Percentiles rank a stretch among this genome's conserved stretches.
Evolutionary conservation across 2,329 filamentous ascomycete genomes (phyloP).

Genomic region (Rutstroemia sp.): DNA sequence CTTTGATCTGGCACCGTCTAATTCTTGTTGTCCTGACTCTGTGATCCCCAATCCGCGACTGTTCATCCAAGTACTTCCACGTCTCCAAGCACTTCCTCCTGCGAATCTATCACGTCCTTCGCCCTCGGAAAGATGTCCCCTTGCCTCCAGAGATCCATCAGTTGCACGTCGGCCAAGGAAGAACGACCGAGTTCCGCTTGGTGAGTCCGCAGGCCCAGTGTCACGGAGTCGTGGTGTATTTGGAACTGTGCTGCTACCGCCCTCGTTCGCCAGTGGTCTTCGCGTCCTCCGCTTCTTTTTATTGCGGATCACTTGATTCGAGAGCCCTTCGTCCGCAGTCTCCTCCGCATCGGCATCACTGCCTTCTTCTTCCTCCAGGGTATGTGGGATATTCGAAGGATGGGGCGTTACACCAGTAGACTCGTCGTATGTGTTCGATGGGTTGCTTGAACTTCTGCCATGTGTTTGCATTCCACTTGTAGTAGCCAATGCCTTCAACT

Average conservation of each 20-base stretch:
- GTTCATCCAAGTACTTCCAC: constrained; percentile 39
- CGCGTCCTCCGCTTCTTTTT: constrained; percentile 60
- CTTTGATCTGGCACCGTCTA: constrained; percentile 44
- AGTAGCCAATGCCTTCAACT: constrained; percentile 65
- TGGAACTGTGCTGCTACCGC: constrained; percentile 51
- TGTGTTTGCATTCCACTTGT: constrained; percentile 37
- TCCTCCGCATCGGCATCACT: constrained; percentile 83
- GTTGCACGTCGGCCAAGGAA: constrained; percentile 58
- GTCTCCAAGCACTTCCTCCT: constrained; percentile 48
- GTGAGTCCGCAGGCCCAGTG: constrained; percentile 22
- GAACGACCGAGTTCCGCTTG: constrained; percentile 20
- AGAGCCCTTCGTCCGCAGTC: constrained; percentile 67
- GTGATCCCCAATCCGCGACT: constrained; percentile 46
- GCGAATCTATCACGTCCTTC: constrained; percentile 60
- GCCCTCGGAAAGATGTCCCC: constrained; percentile 66
- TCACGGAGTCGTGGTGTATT: constrained; percentile 47
- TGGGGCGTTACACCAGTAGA: constrained; percentile 34
- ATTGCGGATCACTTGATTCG: constrained; percentile 39
- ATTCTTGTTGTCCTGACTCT: constrained; percentile 42
- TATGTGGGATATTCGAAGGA: constrained; percentile 45
- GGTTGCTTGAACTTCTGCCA: constrained; percentile 35
- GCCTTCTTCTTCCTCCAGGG: constrained; percentile 44
- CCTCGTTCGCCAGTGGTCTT: constrained; percentile 41
- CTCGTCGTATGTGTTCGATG: constrained; percentile 28
- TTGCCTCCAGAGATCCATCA: constrained; percentile 48